Evolutionary conservation across 192 early-diverging fungal genomes (phyloP), one percentile per base, ranked within the genome.

Genomic region (Rhizoclosmatium globosum): DNA sequence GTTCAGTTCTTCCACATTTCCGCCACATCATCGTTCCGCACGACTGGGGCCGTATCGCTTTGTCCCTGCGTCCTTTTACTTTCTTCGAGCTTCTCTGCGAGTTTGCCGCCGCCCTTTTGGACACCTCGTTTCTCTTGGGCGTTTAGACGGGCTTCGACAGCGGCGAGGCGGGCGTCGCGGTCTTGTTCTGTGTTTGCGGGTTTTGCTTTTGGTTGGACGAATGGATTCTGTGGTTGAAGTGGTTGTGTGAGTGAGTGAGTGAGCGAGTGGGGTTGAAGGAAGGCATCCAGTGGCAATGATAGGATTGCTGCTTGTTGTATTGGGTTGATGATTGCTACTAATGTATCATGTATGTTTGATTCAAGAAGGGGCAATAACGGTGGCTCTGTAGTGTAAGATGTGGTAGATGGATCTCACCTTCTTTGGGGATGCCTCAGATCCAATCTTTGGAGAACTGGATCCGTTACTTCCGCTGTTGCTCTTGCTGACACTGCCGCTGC

Each of bases 31-130:
- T 76, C 47, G 3, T 3, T 65, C 4, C 4, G 23, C 13, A 15
- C 39, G 9, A 17, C 9, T 41, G 7, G 21, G 7, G 7, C 11
- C 0, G 41, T 21, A 39, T 64, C 62, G 62, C 62, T n/a, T 9
- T 47, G 68, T 2, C 48, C 47, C 46, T 15, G 13, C 2, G 13
- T 64, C 48, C 45, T 41, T 39, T 79, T 79, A 11, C 6, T 58
- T 47, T 79, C 77, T 45, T 79, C 77, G 4, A 79, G 77, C 31
- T 79, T 50, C 68, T 69, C n/a, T 17, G 77, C 77, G 15, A 79
- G 68, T 43, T 79, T 79, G 13, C 77, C 77, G 15, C 77, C 77
- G 43, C 77, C 77, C 44, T 79, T 79, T 50, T 79, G 77, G 19
- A 79, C 77, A 3, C 77, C 77, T 39, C 77, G 47, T 41, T 71